Evolutionary conservation across 495 filamentous ascomycete genomes (phyloP), one percentile per base, ranked within the genome.

Genomic region (Annulohypoxylon nitens): DNA sequence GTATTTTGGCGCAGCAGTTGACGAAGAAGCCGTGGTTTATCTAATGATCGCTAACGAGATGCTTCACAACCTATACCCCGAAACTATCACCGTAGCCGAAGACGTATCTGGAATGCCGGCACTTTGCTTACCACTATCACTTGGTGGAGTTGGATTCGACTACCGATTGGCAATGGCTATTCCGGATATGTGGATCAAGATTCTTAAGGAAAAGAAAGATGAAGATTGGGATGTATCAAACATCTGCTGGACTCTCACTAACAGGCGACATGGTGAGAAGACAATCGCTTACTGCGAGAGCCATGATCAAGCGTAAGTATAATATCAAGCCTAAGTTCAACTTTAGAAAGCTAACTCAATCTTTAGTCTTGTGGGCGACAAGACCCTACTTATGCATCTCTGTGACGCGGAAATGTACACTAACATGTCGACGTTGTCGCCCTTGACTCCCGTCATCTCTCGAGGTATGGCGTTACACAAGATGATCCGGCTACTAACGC

Each of bases 31-130:
- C 55, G 88, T 99, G 45, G 93, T 97, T 58, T 99, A 99, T 81
- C 88, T 99, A 37, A 97, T 97, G 88, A 84, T 99, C 18, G 96
- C 96, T 55, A 99, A 99, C 78, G 94, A 98, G 80, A 90, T 99
- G 92, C 88, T 99, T 33, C 96, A 98, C 79, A 80, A 87, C 6
- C 85, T 97, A 48, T 98, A 95, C 75, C 95, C 96, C 1, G 88
- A 93, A 3, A 88, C 84, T 53, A 94, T 98, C 76, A 97, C 94
- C 2, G 91, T 99, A 65, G 96, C 97, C 6, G 96, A 99, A 78
- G 96, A 99, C 78, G 96, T 99, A 30, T 98, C 95, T 23, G 96
- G 96, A 9, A 99, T 99, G 96, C 96, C 96, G 51, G 95, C 93
- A 7, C 84, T 99, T 48, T 98, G 96, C 81, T 82, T 98, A 7